Evolutionary conservation across 2,329 filamentous ascomycete genomes (phyloP).

Genomic region (Fusarium humuli): DNA sequence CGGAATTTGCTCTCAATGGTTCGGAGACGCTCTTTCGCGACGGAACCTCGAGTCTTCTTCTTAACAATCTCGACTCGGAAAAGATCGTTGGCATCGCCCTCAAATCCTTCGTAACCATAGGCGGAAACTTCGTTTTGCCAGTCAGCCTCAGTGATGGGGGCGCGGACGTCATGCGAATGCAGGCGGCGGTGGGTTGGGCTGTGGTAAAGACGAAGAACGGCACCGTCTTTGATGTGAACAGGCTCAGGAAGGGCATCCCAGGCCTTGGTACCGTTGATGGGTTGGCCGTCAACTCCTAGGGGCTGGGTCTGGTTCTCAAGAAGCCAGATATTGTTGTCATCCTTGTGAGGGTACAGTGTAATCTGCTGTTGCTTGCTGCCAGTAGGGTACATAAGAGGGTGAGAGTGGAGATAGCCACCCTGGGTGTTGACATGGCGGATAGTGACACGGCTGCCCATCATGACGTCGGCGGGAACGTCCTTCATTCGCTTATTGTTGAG

Average conservation of each 20-base stretch:
- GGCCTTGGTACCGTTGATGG: slow-evolving; percentile 82
- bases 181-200: slow-evolving; percentile 84
- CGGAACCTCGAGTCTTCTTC: slow-evolving; percentile 80
- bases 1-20: slow-evolving; percentile 98
- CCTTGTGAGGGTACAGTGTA: slow-evolving; percentile 98
- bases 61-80: slow-evolving; percentile 97
- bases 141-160: slow-evolving; percentile 85
- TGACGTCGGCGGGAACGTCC: slow-evolving; percentile 91
- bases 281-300: slow-evolving; percentile 77
- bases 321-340: slow-evolving; percentile 96
- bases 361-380: slow-evolving; percentile 99
- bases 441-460: slow-evolving; percentile 85
- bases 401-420: slow-evolving; percentile 96
- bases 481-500: slow-evolving; percentile 97
- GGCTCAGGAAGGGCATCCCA: slow-evolving; percentile 81
- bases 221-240: slow-evolving; percentile 80
- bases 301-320: slow-evolving; percentile 97
- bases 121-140: slow-evolving; percentile 98
- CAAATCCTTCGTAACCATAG: slow-evolving; percentile 96
- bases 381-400: slow-evolving; percentile 95
- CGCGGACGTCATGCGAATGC: slow-evolving; percentile 94
- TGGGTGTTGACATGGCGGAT: slow-evolving; percentile 97
- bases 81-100: slow-evolving; percentile 94
- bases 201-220: slow-evolving; percentile 86
- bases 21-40: slow-evolving; percentile 85